Base-by-base conservation (phyloP, 192 early-diverging fungal genomes). In the Gigaspora rosea region DNA sequence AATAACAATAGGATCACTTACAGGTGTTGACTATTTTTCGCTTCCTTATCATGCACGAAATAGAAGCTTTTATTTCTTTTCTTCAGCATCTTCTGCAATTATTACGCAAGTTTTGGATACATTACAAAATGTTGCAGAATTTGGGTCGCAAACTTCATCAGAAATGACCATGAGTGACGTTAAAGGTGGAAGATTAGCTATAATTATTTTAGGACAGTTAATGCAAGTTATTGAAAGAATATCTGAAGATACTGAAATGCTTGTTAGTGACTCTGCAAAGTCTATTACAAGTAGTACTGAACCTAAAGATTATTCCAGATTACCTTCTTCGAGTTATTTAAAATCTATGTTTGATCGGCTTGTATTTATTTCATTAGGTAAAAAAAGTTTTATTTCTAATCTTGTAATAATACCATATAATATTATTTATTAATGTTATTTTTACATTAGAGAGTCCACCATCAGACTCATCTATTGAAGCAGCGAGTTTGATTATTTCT, bases 261-360 rank as follows among this genome's bases (percentile, higher is more conserved):
- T 54, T 79, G 1, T 22, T 51, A 54, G 22, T 18, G 50, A 58
- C 3, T 22, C 73, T 8, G 41, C 51, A 10, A 32, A 56, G 0
- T 27, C 46, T 22, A 68, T 83, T 47, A 81, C 78, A 0, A 83
- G 79, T 15, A 82, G 82, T n/a, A 78, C 71, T 35, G 88, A 89
- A 61, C 85, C 85, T 16, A 86, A 80, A 47, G 78, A 83, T 22
- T 89, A 88, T 57, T 76, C 81, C 8, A 85, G 86, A 20, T 59
- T 89, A 16, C 76, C 80, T 20, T 67, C 80, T 15, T 86, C 85
- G 10, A 88, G 86, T 27, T 88, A 84, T 79, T 64, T 89, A n/a
- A 78, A 85, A 56, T 79, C 76, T 7, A 68, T 86, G 6, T 89
- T 86, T 79, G 88, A 89, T 73, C 77, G 66, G 2, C 46, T 80